Percentiles rank a stretch among this genome's conserved stretches.
Conservation (phyloP, 225 moss, liverwort and hornwort genomes). For the Sphagnum tenellum region DNA sequence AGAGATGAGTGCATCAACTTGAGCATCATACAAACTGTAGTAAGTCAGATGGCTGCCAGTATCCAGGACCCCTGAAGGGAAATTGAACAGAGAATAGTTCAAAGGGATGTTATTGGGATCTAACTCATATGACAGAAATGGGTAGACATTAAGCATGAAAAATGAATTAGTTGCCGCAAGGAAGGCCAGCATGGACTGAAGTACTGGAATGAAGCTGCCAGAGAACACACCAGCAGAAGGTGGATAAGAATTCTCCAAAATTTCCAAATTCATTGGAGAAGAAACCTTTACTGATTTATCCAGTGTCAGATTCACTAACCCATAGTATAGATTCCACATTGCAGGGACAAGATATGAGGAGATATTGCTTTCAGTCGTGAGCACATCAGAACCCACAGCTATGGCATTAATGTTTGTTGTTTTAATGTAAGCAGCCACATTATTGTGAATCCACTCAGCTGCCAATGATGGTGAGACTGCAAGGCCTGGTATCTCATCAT, state of each 20-base stretch:
- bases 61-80: conserved; percentile 38
- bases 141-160: conserved; percentile 77
- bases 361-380: conserved; percentile 14
- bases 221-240: conserved; percentile 55
- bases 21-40: conserved; percentile 68
- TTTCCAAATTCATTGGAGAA: conserved; percentile 50
- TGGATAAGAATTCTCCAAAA: conserved; percentile 43
- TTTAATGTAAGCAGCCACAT: conserved; percentile 33
- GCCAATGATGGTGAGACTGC: conserved; percentile 40
- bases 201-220: conserved; percentile 7
- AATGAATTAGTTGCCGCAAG: conserved; percentile 36
- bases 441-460: conserved; percentile 47
- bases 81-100: conserved; percentile 64
- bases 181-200: conserved; percentile 44
- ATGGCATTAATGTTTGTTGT: conserved; percentile 47
- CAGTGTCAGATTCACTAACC: conserved; percentile 42
- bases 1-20: conserved; percentile 67
- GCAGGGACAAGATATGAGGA: conserved; percentile 46
- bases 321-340: conserved; percentile 53
- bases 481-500: conserved; percentile 38
- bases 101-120: conserved; percentile 35
- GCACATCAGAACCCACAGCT: conserved; percentile 68
- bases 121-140: conserved; percentile 59
- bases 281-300: conserved; percentile 50
- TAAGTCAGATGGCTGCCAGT: conserved; percentile 44